These are phyloP conservation scores for Quercus agrifolia DNA, from an alignment of 306 rosid species.

Conservation along the genomic window DNA sequence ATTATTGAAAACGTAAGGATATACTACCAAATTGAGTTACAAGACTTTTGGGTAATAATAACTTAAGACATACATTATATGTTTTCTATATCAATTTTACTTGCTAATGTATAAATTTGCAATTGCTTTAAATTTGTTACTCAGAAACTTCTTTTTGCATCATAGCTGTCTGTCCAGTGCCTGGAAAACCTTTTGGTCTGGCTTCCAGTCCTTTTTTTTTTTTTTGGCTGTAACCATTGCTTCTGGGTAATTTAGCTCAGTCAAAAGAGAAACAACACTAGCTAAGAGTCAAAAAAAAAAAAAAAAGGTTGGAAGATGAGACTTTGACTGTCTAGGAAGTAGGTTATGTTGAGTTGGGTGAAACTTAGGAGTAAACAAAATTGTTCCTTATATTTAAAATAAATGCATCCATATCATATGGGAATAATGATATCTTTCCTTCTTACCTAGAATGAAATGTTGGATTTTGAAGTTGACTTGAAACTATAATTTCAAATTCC, in stretches of 20 bases:
- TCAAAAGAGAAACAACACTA: background rate
- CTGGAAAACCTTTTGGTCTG: too few species aligned
- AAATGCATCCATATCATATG: constrained; percentile 14
- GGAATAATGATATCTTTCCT: constrained; percentile 20
- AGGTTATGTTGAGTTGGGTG: constrained; percentile 14
- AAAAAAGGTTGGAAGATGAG: constrained; percentile 11
- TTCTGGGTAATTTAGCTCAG: background rate
- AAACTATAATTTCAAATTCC: constrained; percentile 2
- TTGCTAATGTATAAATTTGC: too few species aligned
- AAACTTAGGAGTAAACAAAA: constrained; percentile 34
- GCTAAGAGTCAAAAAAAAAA: constrained; percentile 22
- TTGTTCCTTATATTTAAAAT: constrained; percentile 13
- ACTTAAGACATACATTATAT: too few species aligned
- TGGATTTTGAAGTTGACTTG: constrained; percentile 22
- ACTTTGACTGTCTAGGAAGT: constrained; percentile 19
- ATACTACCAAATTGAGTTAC: too few species aligned
- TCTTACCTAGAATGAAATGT: background rate
- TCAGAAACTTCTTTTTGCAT: too few species aligned
- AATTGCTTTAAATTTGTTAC: too few species aligned
- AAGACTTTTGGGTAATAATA: too few species aligned
- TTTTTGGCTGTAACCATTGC: background rate
- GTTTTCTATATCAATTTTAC: too few species aligned
- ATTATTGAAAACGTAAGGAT: too few species aligned
- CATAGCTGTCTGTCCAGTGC: too few species aligned
- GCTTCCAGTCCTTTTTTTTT: too few species aligned